Evolutionary conservation across 106 monocot genomes (phyloP), one percentile per base, ranked within the genome.

Genomic region (Hemerocallis citrina): DNA sequence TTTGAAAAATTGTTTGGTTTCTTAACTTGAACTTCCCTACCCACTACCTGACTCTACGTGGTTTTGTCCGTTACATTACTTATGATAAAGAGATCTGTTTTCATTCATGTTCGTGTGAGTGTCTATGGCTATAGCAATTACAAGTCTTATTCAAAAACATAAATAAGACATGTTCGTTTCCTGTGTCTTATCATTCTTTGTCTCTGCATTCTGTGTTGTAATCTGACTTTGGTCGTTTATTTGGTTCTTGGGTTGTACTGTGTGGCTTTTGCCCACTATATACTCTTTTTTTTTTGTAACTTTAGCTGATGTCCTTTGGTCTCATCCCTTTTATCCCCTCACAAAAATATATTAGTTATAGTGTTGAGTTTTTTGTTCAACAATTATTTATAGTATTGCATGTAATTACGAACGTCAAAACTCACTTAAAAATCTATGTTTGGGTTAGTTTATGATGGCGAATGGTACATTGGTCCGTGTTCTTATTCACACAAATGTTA

Each of bases 371-470:
- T 23, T 50, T 6, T 12, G 5, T 50, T 54, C n/a, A 6, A 1
- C n/a, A 21, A 37, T 38, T 36, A 37, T 1, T 55, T 39, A 43
- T 43, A 32, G 25, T 21, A 59, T 32, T 38, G 16, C 34, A 23
- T 59, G 36, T 40, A 38, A 59, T 40, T 34, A 20, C 11, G 23
- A 45, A 10, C 15, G 7, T 10, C n/a, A 6, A 14, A 32, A 57
- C 0, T 40, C 35, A 62, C 14, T 34, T n/a, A 12, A 38, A 39
- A 20, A 27, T 60, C 8, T 28, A 63, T 38, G 17, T 23, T 49
- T 29, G 64, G 31, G 63, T 22, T 74, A 92, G 92, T 92, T 92
- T 46, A 92, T 92, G 92, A 92, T 92, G 92, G 92, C 86, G 55
- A 92, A 92, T 70, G 92, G 92, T 71, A 80, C 77, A 0, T 77